These are phyloP conservation scores for Cutaneotrichosporon sp. DNA, from an alignment of 1,284 basidiomycete genomes.

Conservation along the genomic window DNA sequence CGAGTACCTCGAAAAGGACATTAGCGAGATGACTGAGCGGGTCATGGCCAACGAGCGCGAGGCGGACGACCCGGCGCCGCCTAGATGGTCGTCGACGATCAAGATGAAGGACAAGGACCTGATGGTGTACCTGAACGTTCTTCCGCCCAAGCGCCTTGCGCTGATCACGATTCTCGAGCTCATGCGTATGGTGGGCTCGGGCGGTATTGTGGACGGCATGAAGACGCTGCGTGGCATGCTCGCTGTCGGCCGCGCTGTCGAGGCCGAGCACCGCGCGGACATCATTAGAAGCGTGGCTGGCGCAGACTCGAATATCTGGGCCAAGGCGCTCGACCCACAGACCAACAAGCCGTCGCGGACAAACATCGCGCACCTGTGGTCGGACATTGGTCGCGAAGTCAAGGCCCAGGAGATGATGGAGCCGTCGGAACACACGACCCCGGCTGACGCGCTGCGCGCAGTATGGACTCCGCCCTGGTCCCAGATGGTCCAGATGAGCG, in stretches of 20 bases:
- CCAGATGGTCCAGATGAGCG: constrained; percentile 64
- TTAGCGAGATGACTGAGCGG: constrained; percentile 53
- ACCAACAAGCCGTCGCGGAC: constrained; percentile 32
- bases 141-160: constrained; percentile 74
- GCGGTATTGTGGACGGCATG: constrained; percentile 78
- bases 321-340: constrained; percentile 29
- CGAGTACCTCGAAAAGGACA: constrained; percentile 55
- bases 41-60: constrained; percentile 36
- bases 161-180: constrained; percentile 85
- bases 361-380: constrained; percentile 29
- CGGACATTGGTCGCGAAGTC: constrained; percentile 52
- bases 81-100: constrained; percentile 14
- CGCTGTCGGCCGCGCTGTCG: constrained; percentile 76
- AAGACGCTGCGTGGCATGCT: constrained; percentile 81
- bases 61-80: constrained; percentile 3
- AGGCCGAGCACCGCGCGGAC: constrained; percentile 80
- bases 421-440: constrained; percentile 48
- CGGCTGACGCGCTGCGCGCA: constrained; percentile 59
- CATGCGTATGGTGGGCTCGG: constrained; percentile 74
- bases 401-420: constrained; percentile 22
- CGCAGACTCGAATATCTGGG: constrained; percentile 34
- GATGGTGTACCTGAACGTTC: constrained; percentile 61
- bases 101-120: constrained; percentile 29
- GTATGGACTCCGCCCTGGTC: constrained; percentile 78
- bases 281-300: constrained; percentile 60